Conservation (phyloP, 2,329 filamentous ascomycete genomes). For the Apiospora arundinis region DNA sequence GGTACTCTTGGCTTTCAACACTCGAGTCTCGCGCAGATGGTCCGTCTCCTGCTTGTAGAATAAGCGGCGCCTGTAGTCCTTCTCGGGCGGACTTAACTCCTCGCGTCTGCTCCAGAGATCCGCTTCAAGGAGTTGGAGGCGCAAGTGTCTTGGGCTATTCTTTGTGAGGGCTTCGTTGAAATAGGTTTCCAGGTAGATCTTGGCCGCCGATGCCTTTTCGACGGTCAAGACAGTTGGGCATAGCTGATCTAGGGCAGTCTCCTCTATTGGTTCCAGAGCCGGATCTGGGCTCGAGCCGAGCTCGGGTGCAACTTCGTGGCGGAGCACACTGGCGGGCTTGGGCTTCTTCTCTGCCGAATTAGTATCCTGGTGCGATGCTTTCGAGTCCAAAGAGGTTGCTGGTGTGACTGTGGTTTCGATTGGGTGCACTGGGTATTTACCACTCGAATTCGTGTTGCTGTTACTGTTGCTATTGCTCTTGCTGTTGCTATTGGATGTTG, state of each 20-base stretch:
- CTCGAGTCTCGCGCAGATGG: conserved; percentile 75
- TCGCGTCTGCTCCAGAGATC: conserved; percentile 61
- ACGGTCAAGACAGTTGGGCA: conserved; percentile 62
- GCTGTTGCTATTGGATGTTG: conserved; percentile 33
- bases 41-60: conserved; percentile 74
- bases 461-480: conserved; percentile 33
- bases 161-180: conserved; percentile 73
- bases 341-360: conserved; percentile 38
- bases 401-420: conserved; percentile 40
- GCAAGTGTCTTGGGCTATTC: conserved; percentile 63
- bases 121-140: conserved; percentile 67
- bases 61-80: conserved; percentile 56
- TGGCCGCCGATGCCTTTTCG: conserved; percentile 80
- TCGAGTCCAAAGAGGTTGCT: conserved; percentile 51
- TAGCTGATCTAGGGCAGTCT: conserved; percentile 23
- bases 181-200: conserved; percentile 84
- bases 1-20: conserved; percentile 68
- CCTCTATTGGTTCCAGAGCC: conserved; percentile 35
- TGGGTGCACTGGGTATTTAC: conserved; percentile 35
- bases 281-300: conserved; percentile 35
- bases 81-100: conserved; percentile 61
- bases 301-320: conserved; percentile 33
- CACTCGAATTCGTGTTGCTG: conserved; percentile 34
- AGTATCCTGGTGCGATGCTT: conserved; percentile 41
- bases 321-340: conserved; percentile 33